These are phyloP conservation scores for Ogataea trehalophila DNA, from an alignment of 805 yeast species.

Conservation along the genomic window DNA sequence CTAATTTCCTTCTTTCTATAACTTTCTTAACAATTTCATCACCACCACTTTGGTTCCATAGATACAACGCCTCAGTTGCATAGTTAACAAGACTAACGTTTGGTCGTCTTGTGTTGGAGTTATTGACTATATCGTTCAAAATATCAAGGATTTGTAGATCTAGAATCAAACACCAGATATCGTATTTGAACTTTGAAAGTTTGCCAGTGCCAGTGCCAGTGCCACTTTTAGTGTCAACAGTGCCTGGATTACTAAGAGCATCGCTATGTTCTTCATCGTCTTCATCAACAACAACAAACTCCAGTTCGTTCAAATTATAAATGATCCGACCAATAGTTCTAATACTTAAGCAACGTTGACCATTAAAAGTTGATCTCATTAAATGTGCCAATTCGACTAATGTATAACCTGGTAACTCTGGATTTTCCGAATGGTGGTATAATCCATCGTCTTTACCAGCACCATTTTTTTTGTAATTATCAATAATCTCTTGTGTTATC, in stretches of 20 bases:
- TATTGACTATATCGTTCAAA: slow-evolving; percentile 65
- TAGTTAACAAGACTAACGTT: slow-evolving; percentile 71
- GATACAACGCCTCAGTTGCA: slow-evolving; percentile 88
- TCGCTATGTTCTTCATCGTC: slow-evolving; percentile 31
- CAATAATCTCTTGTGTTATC: slow-evolving; percentile 36
- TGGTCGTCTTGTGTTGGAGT: slow-evolving; percentile 35
- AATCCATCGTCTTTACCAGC: slow-evolving; percentile 47
- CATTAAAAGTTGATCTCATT: slow-evolving; percentile 70
- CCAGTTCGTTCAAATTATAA: slow-evolving; percentile 42
- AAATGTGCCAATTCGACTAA: slow-evolving; percentile 75
- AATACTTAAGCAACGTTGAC: slow-evolving; percentile 84
- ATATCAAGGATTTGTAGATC: slow-evolving; percentile 60
- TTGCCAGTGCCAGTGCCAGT: slow-evolving; percentile 10
- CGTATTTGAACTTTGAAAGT: slow-evolving; percentile 42
- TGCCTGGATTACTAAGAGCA: slow-evolving; percentile 31
- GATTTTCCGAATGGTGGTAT: slow-evolving; percentile 88
- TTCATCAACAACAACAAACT: slow-evolving; percentile 25
- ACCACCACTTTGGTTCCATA: slow-evolving; percentile 65
- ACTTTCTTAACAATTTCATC: slow-evolving; percentile 22
- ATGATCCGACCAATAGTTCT: slow-evolving; percentile 84
- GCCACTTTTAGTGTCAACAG: neutral
- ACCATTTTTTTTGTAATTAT: slow-evolving; percentile 6
- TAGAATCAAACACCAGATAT: slow-evolving; percentile 69
- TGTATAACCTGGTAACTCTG: slow-evolving; percentile 90
- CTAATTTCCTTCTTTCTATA: slow-evolving; percentile 1